Evolutionary conservation across 1,139 yeast species (phyloP).

Genomic region (Waltiozyma sp.): DNA sequence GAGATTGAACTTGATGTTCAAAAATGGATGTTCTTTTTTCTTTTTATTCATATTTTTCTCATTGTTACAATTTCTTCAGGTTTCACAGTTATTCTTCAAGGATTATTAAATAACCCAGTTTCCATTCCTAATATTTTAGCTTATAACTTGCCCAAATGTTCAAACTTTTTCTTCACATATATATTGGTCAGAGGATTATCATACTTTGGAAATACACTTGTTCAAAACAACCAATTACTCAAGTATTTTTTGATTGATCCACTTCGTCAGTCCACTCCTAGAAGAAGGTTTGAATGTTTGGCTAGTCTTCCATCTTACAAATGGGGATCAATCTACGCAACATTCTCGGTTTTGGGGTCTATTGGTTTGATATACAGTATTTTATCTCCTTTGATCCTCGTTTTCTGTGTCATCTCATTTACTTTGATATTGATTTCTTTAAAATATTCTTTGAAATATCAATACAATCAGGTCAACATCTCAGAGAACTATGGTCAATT

Average conservation of each 20-base stretch:
- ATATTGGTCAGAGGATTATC: slow-evolving; percentile 63
- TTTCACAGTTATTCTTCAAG: slow-evolving; percentile 53
- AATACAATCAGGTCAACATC: slow-evolving; percentile 34
- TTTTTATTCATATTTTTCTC: slow-evolving; percentile 71
- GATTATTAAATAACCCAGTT: slow-evolving; percentile 58
- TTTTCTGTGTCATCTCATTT: slow-evolving; percentile 52
- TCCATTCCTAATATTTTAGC: slow-evolving; percentile 65
- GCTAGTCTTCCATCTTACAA: slow-evolving; percentile 33
- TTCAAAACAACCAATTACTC: slow-evolving; percentile 41
- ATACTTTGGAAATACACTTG: slow-evolving; percentile 55
- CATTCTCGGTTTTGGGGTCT: slow-evolving; percentile 63
- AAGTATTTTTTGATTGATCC: slow-evolving; percentile 28
- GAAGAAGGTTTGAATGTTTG: slow-evolving; percentile 39
- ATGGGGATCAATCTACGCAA: slow-evolving; percentile 77
- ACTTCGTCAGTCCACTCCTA: slow-evolving; percentile 43
- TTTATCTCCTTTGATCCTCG: slow-evolving; percentile 65
- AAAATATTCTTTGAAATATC: slow-evolving; percentile 54
- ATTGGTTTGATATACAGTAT: slow-evolving; percentile 70
- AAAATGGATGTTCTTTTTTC: slow-evolving; percentile 56
- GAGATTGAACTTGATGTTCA: slow-evolving; percentile 52
- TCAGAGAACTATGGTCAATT: slow-evolving; percentile 62
- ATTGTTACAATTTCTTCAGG: slow-evolving; percentile 85
- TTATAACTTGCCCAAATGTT: slow-evolving; percentile 66
- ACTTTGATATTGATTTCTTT: slow-evolving; percentile 48
- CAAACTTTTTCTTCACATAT: slow-evolving; percentile 71